Base-by-base conservation (phyloP, 2,329 filamentous ascomycete genomes). In the Beauveria sp. region DNA sequence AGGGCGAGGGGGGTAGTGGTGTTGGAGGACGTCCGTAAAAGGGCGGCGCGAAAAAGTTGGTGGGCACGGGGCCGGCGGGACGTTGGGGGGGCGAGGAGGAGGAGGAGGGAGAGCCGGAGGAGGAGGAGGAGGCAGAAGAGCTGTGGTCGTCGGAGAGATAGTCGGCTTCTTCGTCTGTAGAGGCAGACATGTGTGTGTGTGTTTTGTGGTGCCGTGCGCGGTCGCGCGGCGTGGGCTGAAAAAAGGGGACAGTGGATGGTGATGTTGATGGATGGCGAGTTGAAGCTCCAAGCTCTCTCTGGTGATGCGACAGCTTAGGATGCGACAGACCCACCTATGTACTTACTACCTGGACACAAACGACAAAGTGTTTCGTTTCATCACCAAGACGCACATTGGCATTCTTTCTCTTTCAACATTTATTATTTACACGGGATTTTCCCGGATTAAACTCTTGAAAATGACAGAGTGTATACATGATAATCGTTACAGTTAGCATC, bases 1-100 rank as follows among this genome's bases (percentile, higher is more conserved):
- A 96, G 0, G 95, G 95, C 1, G 92, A 96, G 0, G 93, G 93
- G 0, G 95, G 95, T 0, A 98, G 81, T 3, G 95, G 93, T 2
- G 92, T 97, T 0, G 95, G 95, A n/a, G 95, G 95, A 3, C 93
- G 86, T 66, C 96, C 96, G 79, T 99, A 99, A 79, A 98, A 98
- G 18, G 95, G 95, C 28, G 95, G 95, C 55, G 82, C 82, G 65
- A 86, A 85, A 71, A 81, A 80, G 73, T 84, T 82, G 63, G 80
- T 80, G 54, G 78, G 78, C 22, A 78, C 72, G 12, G 78, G 78
- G 24, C 18, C n/a, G 6, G 57, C 4, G 18, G 74, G 78, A 12
- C 77, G 78, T 4, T 75, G 75, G 8, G 74, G 72, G 18, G 56
- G n/a, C 3, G 34, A 42, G n/a, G 14, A 20, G 18, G 14, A 14